Conservation (phyloP, 1,139 yeast species). For the Meyerozyma carpophila region DNA sequence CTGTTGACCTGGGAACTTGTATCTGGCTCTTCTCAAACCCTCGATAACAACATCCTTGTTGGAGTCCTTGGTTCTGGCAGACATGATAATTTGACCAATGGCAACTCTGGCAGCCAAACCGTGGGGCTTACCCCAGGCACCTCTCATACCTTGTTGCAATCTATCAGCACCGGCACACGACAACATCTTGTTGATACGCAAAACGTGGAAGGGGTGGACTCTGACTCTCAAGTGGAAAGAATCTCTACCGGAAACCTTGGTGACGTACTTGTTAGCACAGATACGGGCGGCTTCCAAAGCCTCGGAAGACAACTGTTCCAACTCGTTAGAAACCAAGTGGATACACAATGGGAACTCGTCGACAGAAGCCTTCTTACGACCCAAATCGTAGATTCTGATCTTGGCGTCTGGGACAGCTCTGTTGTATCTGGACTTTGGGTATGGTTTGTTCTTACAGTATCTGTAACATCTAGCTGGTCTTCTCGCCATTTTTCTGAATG, state of each 20-base stretch:
- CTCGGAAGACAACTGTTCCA: constrained; percentile 98
- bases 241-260: constrained; percentile 97
- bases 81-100: constrained; percentile 97
- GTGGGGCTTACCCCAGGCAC: constrained; percentile 99
- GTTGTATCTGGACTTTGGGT: constrained; percentile 99
- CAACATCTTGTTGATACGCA: constrained; percentile 99
- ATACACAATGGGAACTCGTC: constrained; percentile 99
- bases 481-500: constrained; percentile 86
- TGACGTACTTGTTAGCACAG: constrained; percentile 99
- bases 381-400: constrained; percentile 98
- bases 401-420: constrained; percentile 99
- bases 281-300: constrained; percentile 99
- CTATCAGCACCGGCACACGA: constrained; percentile 99
- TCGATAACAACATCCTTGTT: constrained; percentile 97
- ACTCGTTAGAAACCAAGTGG: constrained; percentile 98
- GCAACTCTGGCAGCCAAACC: constrained; percentile 99
- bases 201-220: constrained; percentile 99
- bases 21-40: constrained; percentile 99
- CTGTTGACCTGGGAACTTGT: constrained; percentile 99
- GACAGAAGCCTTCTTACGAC: constrained; percentile 99
- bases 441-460: constrained; percentile 99
- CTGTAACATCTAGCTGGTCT: constrained; percentile 99
- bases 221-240: constrained; percentile 99
- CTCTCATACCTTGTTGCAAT: constrained; percentile 99
- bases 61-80: constrained; percentile 97